phyloP scores from a whole-genome alignment of 768 basidiomycete species.

The Amanita pseudoporphyria region DNA sequence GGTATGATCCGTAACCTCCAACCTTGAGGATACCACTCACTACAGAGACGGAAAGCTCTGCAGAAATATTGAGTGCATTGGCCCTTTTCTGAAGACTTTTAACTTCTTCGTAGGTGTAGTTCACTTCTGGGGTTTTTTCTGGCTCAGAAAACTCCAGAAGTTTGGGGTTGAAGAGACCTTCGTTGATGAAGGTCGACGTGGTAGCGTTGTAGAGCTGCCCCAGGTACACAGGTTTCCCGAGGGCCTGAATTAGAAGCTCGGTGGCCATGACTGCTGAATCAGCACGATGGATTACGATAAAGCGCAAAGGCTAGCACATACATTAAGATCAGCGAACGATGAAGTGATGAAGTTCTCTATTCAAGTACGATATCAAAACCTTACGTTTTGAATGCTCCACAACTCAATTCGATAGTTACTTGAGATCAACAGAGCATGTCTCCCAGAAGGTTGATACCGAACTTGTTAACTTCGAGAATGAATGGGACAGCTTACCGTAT shows the following conservation, averaged over 20 bases:
- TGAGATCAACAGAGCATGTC: no score
- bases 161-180: background rate
- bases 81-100: background rate
- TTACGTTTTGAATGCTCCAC: no score
- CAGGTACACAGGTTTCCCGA: background rate
- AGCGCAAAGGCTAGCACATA: background rate
- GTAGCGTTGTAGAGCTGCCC: conserved; percentile 2
- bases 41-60: conserved; percentile 22
- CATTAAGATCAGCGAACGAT: no score
- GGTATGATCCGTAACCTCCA: conserved; percentile 7
- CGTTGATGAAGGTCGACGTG: background rate
- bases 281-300: background rate
- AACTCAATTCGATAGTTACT: no score
- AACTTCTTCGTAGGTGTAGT: background rate
- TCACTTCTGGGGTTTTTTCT: background rate
- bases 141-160: background rate
- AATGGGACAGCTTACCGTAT: no score
- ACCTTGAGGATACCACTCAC: conserved; percentile 1
- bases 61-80: background rate
- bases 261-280: background rate
- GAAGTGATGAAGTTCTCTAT: no score
- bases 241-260: background rate
- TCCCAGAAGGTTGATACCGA: no score
- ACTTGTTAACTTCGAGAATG: no score
- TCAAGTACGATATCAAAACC: no score